These are phyloP conservation scores for Uncinocarpus reesii DNA, from an alignment of 2,329 filamentous ascomycete species.

Conservation along the genomic window DNA sequence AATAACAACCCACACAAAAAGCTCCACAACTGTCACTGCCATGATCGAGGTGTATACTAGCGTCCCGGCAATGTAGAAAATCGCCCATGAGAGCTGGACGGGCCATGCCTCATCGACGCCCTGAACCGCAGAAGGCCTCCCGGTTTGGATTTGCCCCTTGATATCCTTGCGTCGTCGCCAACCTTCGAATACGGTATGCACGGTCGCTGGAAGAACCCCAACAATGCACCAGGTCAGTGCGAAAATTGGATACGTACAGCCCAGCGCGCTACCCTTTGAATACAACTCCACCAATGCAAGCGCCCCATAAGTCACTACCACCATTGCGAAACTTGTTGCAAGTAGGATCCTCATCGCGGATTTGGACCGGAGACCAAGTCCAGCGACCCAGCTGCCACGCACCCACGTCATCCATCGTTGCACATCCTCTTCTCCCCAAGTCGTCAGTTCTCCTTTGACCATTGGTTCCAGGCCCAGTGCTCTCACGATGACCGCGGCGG, in stretches of 20 bases:
- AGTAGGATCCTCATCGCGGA: constrained; percentile 5
- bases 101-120: constrained; percentile 24
- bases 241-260: constrained; percentile 24
- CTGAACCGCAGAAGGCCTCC: constrained; percentile 17
- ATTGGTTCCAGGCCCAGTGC: constrained; percentile 21
- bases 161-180: constrained; percentile 5
- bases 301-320: constrained; percentile 18
- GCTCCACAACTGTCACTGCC: constrained; percentile 27
- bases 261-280: constrained; percentile 26
- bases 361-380: constrained; percentile 2
- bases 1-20: constrained; percentile 25
- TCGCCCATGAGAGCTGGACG: constrained; percentile 25
- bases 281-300: constrained; percentile 24
- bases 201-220: constrained; percentile 19
- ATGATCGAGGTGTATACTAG: constrained; percentile 28
- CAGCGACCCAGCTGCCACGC: constrained; percentile 2
- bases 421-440: constrained; percentile 9
- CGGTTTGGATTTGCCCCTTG: constrained; percentile 4
- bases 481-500: constrained; percentile 22
- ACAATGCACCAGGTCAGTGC: constrained; percentile 23
- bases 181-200: constrained; percentile 19
- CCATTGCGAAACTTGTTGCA: not conserved
- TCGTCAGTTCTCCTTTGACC: constrained; percentile 8
- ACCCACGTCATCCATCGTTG: constrained; percentile 12
- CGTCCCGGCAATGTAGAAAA: constrained; percentile 28